Conservation (phyloP, 2,329 filamentous ascomycete genomes). For the Chaetomium sp. region DNA sequence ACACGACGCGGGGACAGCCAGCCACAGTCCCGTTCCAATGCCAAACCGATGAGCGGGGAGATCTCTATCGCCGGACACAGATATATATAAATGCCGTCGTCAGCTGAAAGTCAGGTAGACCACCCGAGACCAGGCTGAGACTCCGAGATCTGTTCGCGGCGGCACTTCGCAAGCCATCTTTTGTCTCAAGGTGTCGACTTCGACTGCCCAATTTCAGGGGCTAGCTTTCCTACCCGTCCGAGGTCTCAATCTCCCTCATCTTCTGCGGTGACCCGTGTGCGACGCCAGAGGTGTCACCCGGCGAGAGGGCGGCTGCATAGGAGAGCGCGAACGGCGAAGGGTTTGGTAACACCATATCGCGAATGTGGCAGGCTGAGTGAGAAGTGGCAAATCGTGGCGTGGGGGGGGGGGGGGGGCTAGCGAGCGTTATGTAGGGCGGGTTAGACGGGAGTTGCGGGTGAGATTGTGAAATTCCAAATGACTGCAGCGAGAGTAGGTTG, state of each 20-base stretch:
- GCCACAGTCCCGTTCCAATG: neutral
- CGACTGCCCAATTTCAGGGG: neutral
- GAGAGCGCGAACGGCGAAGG: neutral
- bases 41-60: neutral
- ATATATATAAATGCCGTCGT: neutral
- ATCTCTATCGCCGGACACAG: neutral
- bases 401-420: too few species aligned
- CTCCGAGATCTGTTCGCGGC: too few species aligned
- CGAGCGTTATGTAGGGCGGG: too few species aligned
- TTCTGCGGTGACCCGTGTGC: constrained; percentile 4
- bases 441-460: too few species aligned
- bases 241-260: neutral
- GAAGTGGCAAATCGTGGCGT: neutral
- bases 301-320: neutral
- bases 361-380: neutral
- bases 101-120: too few species aligned
- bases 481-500: too few species aligned
- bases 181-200: too few species aligned
- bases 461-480: too few species aligned
- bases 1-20: neutral
- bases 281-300: constrained; percentile 2
- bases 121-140: too few species aligned
- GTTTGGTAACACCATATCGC: too few species aligned
- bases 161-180: too few species aligned
- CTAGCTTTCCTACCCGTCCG: too few species aligned